These are phyloP conservation scores for Trichoderma breve DNA, from an alignment of 2,329 filamentous ascomycete genomes.

Conservation along the genomic window DNA sequence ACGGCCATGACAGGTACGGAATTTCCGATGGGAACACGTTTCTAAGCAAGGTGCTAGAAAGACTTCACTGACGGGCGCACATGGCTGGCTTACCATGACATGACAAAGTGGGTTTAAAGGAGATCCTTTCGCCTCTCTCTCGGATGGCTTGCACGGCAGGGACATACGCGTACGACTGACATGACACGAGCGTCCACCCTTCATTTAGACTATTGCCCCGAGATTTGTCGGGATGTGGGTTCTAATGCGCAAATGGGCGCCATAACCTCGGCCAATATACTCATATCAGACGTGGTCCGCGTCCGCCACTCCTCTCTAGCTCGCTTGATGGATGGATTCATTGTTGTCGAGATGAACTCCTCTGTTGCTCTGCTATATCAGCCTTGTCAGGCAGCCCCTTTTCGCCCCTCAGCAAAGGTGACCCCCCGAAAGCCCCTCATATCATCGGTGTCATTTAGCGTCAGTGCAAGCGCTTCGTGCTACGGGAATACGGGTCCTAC, in stretches of 20 bases:
- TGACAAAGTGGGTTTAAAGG: neutral
- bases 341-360: slow-evolving; percentile 4
- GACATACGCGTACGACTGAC: slow-evolving; percentile 2
- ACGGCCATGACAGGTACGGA: neutral
- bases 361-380: slow-evolving; percentile 5
- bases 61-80: neutral
- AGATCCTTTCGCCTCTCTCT: neutral
- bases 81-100: neutral
- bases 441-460: neutral
- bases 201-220: neutral
- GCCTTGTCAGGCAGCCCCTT: slow-evolving; percentile 17
- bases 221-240: slow-evolving; percentile 7
- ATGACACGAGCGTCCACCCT: slow-evolving; percentile 5
- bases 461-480: neutral
- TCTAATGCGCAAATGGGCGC: neutral
- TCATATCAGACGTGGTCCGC: neutral
- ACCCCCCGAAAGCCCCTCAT: slow-evolving; percentile 1
- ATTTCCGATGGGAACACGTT: neutral
- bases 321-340: slow-evolving; percentile 1
- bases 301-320: neutral
- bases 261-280: neutral
- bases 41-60: neutral
- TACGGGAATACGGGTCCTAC: neutral
- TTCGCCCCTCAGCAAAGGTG: slow-evolving; percentile 11
- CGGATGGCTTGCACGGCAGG: neutral